Evolutionary conservation across 306 rosid genomes (phyloP).

Genomic region (Luffa acutangula): DNA sequence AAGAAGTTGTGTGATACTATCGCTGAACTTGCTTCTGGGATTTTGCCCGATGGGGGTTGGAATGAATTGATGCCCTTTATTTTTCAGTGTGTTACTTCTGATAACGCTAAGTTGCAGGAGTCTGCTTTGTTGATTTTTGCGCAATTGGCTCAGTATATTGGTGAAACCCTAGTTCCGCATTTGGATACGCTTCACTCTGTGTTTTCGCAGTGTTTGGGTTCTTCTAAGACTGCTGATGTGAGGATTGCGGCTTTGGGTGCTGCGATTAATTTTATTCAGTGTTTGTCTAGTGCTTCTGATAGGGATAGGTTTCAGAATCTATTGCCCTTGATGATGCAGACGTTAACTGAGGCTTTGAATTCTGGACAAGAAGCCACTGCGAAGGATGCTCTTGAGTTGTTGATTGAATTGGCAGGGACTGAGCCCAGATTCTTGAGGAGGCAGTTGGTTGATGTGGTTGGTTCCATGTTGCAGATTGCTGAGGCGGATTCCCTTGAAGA

Average conservation of each 20-base stretch:
- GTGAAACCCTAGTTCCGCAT: slow-evolving; percentile 63
- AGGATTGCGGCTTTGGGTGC: slow-evolving; percentile 82
- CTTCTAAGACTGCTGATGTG: slow-evolving; percentile 45
- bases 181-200: slow-evolving; percentile 66
- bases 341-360: slow-evolving; percentile 76
- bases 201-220: slow-evolving; percentile 54
- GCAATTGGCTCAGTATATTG: slow-evolving; percentile 83
- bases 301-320: slow-evolving; percentile 88
- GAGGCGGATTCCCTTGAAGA: slow-evolving; percentile 86
- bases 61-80: slow-evolving; percentile 83
- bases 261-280: slow-evolving; percentile 87
- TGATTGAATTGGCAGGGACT: slow-evolving; percentile 83
- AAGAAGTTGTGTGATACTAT: slow-evolving; percentile 88
- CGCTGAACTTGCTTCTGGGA: slow-evolving; percentile 87
- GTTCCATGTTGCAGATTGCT: slow-evolving; percentile 82
- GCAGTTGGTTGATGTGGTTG: slow-evolving; percentile 83
- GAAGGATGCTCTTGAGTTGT: slow-evolving; percentile 83
- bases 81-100: slow-evolving; percentile 86
- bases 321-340: slow-evolving; percentile 87
- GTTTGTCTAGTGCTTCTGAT: slow-evolving; percentile 59
- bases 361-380: slow-evolving; percentile 85
- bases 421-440: slow-evolving; percentile 86
- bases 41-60: slow-evolving; percentile 78
- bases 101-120: slow-evolving; percentile 64
- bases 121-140: slow-evolving; percentile 80